Percentiles rank a stretch among this genome's conserved stretches.
phyloP scores from a whole-genome alignment of 129 eudicot genomes.

The Helichrysum umbraculigerum region DNA sequence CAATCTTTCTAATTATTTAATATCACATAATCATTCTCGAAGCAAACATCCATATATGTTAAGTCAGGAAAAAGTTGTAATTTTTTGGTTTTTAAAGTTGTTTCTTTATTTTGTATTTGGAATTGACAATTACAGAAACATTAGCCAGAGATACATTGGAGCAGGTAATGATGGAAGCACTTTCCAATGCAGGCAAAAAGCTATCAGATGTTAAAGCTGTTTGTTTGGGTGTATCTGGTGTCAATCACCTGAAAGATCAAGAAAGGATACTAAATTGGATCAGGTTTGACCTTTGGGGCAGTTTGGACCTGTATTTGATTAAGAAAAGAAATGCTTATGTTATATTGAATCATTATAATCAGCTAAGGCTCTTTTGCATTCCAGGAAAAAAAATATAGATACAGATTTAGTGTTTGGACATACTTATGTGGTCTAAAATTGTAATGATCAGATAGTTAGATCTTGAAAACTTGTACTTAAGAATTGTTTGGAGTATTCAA shows the following conservation, averaged over 20 bases:
- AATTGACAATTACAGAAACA: slow-evolving; percentile 45
- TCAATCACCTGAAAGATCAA: slow-evolving; percentile 79
- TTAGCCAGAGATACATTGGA: slow-evolving; percentile 65
- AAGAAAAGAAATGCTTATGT: neutral
- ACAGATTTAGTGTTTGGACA: neutral
- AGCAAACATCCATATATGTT: too few relatives aligned
- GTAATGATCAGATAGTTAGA: neutral
- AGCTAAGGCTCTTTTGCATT: neutral
- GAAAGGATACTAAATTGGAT: slow-evolving; percentile 68
- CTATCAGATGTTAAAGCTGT: slow-evolving; percentile 70
- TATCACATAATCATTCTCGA: neutral
- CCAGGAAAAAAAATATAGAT: neutral
- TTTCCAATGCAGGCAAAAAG: slow-evolving; percentile 50
- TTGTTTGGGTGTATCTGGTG: slow-evolving; percentile 87
- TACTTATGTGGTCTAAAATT: neutral
- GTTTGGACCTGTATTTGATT: neutral
- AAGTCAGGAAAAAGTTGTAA: neutral
- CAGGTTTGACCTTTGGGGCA: slow-evolving; percentile 43
- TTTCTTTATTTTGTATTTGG: neutral
- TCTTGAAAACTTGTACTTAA: neutral
- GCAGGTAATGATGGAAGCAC: slow-evolving; percentile 76
- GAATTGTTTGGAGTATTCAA: too few relatives aligned
- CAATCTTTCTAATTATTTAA: neutral
- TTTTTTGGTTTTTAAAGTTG: neutral
- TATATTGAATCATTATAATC: neutral